These are phyloP conservation scores for Scedosporium dehoogii DNA, from an alignment of 2,329 filamentous ascomycete genomes.

Conservation along the genomic window DNA sequence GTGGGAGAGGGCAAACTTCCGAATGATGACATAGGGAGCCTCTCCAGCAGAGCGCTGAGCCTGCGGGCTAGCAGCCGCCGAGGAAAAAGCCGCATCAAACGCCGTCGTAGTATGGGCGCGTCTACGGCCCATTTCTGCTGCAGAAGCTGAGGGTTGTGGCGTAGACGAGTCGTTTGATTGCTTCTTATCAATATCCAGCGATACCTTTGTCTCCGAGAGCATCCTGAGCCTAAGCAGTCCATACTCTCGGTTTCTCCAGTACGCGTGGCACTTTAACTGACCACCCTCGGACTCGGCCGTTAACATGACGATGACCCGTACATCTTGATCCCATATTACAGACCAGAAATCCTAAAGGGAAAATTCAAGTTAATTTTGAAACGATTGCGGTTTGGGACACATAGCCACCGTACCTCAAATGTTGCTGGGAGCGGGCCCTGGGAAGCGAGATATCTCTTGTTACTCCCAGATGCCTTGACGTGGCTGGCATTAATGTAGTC, in stretches of 20 bases:
- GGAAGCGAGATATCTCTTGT: constrained; percentile 91
- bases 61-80: constrained; percentile 12
- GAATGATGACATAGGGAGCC: constrained; percentile 66
- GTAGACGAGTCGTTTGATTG: constrained; percentile 4
- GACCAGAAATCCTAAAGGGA: constrained; percentile 82
- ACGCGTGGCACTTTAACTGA: constrained; percentile 88
- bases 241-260: constrained; percentile 76
- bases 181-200: constrained; percentile 52
- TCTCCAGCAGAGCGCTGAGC: constrained; percentile 31
- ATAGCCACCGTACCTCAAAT: constrained; percentile 57
- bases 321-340: constrained; percentile 92
- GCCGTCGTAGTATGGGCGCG: constrained; percentile 45
- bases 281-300: constrained; percentile 91
- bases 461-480: constrained; percentile 66
- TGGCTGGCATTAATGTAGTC: constrained; percentile 97
- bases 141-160: not conserved
- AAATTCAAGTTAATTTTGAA: not conserved
- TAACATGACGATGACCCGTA: constrained; percentile 90
- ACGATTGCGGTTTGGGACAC: not conserved
- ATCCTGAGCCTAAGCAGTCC: constrained; percentile 65
- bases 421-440: constrained; percentile 90
- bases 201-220: constrained; percentile 74
- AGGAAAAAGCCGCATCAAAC: constrained; percentile 22
- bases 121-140: constrained; percentile 32
- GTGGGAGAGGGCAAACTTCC: constrained; percentile 79